A percentile compares a stretch with the other conserved stretches of the same genome.
These are phyloP conservation scores for Trametes pubescens DNA, from an alignment of 1,284 basidiomycete genomes.

Conservation along the genomic window DNA sequence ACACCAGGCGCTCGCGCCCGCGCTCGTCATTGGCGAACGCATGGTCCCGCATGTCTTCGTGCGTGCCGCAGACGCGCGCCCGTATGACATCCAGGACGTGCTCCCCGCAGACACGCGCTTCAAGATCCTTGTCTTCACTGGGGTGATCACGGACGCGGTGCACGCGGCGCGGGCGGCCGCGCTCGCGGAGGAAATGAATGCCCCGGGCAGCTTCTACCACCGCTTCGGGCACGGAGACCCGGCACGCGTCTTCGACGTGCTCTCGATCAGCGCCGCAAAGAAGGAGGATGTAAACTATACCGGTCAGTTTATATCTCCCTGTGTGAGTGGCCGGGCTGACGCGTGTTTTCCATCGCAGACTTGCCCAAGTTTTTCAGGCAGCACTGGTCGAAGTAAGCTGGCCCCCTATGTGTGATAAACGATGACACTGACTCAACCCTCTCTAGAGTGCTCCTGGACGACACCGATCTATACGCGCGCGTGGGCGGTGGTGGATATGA, in stretches of 20 bases:
- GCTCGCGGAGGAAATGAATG: constrained; percentile 54
- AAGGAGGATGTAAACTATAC: constrained; percentile 58
- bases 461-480: constrained; percentile 45
- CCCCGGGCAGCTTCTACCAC: constrained; percentile 49
- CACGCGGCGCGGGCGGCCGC: constrained; percentile 51
- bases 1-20: constrained; percentile 54
- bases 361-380: constrained; percentile 60
- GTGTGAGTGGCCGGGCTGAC: not conserved
- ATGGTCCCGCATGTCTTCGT: constrained; percentile 66
- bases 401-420: not conserved
- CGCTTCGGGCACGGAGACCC: constrained; percentile 37
- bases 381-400: constrained; percentile 72
- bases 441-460: constrained; percentile 45
- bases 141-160: constrained; percentile 52
- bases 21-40: constrained; percentile 65
- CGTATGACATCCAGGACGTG: constrained; percentile 73
- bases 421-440: constrained; percentile 3
- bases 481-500: constrained; percentile 53
- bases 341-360: constrained; percentile 28
- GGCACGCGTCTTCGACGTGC: constrained; percentile 57
- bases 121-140: constrained; percentile 75
- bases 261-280: constrained; percentile 57
- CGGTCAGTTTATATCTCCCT: constrained; percentile 4
- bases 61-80: constrained; percentile 68
- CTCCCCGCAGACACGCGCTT: constrained; percentile 76